A percentile compares a stretch with the other conserved stretches of the same genome.
Conservation (phyloP, 257 asterid species). For the Lycium barbarum region DNA sequence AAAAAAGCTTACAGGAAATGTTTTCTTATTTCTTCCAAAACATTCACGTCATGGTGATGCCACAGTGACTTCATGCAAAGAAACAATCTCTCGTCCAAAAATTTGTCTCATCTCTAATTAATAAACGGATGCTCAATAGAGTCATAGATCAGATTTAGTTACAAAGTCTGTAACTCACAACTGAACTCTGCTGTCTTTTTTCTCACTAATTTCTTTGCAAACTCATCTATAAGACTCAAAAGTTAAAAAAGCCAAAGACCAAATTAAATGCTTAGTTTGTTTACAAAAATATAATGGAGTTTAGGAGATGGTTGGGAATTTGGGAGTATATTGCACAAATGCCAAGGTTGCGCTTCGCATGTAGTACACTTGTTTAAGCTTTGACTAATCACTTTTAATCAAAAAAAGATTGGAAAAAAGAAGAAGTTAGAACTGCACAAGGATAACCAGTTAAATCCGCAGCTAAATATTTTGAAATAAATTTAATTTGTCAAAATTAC, state of each 20-base stretch:
- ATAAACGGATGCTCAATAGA: neutral
- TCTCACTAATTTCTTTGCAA: neutral
- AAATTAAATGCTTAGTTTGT: neutral
- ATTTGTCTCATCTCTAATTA: neutral
- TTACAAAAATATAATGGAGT: neutral
- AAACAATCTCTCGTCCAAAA: neutral
- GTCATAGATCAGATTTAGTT: neutral
- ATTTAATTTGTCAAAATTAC: neutral
- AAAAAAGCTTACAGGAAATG: neutral
- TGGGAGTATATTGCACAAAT: neutral
- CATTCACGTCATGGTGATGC: neutral
- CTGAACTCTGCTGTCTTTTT: neutral
- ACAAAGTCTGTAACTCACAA: neutral
- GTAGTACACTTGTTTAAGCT: constrained; percentile 14
- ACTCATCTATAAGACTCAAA: constrained; percentile 12
- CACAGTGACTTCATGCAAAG: neutral
- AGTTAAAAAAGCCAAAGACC: neutral
- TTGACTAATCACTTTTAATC: constrained; percentile 11
- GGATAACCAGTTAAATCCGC: neutral
- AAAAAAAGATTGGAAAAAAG: neutral
- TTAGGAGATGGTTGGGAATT: constrained; percentile 17
- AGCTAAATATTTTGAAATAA: neutral
- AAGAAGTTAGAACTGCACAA: neutral
- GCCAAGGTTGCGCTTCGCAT: neutral
- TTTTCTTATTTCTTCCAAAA: neutral